phyloP scores from a whole-genome alignment of 257 asterid genomes.

The Paulownia fortunei region DNA sequence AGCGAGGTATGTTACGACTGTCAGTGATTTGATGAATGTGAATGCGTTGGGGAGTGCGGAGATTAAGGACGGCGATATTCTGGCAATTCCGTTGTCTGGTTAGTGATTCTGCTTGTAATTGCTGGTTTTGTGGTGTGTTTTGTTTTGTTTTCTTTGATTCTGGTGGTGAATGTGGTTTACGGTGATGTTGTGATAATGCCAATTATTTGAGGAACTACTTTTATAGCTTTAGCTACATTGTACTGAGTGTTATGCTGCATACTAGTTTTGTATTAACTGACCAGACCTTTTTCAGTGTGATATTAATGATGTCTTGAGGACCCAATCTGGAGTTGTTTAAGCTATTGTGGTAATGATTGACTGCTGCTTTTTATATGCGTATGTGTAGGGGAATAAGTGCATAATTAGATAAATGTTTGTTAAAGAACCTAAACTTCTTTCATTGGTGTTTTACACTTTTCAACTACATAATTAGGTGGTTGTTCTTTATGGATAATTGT shows the following conservation, averaged over 20 bases:
- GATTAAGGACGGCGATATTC: conserved; percentile 82
- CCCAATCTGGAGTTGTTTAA: conserved; percentile 1
- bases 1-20: conserved; percentile 65
- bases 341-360: background rate
- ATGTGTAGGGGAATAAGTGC: background rate
- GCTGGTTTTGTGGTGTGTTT: background rate
- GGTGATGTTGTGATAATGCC: background rate
- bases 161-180: background rate
- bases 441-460: background rate
- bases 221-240: background rate
- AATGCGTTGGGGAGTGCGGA: conserved; percentile 72
- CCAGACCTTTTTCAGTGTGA: background rate
- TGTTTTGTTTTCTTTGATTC: background rate
- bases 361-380: background rate
- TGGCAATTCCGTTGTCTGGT: conserved; percentile 91
- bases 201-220: background rate
- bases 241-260: too few species aligned
- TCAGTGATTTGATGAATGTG: conserved; percentile 86
- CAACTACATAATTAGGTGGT: background rate
- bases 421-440: background rate
- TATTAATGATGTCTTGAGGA: background rate
- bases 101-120: conserved; percentile 8
- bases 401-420: background rate
- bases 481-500: conserved; percentile 8
- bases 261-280: background rate